Evolutionary conservation across 345 rosid genomes (phyloP).

Genomic region (sweet orange (Citrus sinensis)): DNA sequence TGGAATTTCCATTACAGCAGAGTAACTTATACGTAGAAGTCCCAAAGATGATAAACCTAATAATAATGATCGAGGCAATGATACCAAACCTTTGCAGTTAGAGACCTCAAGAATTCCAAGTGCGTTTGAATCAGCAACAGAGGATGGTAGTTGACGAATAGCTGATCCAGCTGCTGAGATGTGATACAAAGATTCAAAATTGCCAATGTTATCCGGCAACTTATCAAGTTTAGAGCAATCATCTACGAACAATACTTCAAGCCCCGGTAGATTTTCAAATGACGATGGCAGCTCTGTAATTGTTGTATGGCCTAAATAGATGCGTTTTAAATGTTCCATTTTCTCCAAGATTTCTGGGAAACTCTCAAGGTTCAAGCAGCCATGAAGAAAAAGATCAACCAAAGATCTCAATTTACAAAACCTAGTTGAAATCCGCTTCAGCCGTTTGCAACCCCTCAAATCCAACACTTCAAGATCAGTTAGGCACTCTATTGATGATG

Average conservation of each 20-base stretch:
- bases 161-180: not conserved
- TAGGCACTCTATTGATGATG: too few relatives aligned
- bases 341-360: too few relatives aligned
- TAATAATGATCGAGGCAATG: too few relatives aligned
- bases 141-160: not conserved
- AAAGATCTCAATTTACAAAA: not conserved
- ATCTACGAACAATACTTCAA: fast-evolving
- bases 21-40: fast-evolving
- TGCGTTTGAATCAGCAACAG: not conserved
- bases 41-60: not conserved
- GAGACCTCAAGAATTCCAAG: fast-evolving
- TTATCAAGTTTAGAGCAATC: not conserved
- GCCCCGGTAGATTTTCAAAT: not conserved
- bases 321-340: too few relatives aligned
- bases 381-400: fast-evolving
- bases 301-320: too few relatives aligned
- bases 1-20: too few relatives aligned
- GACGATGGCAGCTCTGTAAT: too few relatives aligned
- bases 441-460: fast-evolving
- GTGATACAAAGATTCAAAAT: not conserved
- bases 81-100: not conserved
- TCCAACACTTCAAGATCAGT: fast-evolving
- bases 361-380: too few relatives aligned
- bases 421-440: not conserved
- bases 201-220: not conserved